Conservation (phyloP, 257 asterid species). For the Ballota nigra region DNA sequence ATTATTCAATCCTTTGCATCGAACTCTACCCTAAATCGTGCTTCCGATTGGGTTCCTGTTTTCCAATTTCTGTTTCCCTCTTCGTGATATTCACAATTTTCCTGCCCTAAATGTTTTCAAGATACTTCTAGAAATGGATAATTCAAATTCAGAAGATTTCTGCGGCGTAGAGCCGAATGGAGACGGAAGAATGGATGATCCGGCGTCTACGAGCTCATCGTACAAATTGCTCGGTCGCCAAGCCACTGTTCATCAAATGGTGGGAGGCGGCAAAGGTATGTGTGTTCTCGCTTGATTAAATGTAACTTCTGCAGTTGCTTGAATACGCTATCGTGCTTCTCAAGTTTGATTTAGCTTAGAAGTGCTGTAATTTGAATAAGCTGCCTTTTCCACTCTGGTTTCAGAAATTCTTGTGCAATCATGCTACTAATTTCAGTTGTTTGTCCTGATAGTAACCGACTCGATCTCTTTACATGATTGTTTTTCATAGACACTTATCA, state of each 20-base stretch:
- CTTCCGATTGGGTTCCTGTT: background rate
- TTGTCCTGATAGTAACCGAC: background rate
- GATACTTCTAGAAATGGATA: slow-evolving; percentile 50
- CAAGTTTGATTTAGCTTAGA: background rate
- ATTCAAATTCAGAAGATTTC: slow-evolving; percentile 52
- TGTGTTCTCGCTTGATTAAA: background rate
- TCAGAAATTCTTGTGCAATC: background rate
- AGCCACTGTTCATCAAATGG: slow-evolving; percentile 62
- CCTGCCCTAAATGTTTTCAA: background rate
- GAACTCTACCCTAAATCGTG: background rate
- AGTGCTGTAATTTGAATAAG: background rate
- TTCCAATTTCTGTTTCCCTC: background rate
- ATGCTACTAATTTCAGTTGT: slow-evolving; percentile 3
- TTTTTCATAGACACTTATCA: background rate
- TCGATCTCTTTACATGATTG: background rate
- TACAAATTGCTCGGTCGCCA: slow-evolving; percentile 53
- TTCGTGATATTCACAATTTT: slow-evolving; percentile 12
- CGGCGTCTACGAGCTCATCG: slow-evolving; percentile 50
- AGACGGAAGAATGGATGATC: slow-evolving; percentile 45
- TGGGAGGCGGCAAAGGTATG: slow-evolving; percentile 81
- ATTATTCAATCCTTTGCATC: background rate
- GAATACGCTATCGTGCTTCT: slow-evolving; percentile 6
- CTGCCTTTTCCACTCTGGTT: slow-evolving; percentile 9
- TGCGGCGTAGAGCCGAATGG: slow-evolving; percentile 52
- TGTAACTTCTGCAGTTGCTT: background rate